A percentile compares a stretch with the other conserved stretches of the same genome.
Conservation (phyloP, 2,329 filamentous ascomycete species). For the Helicocarpus griseus region DNA sequence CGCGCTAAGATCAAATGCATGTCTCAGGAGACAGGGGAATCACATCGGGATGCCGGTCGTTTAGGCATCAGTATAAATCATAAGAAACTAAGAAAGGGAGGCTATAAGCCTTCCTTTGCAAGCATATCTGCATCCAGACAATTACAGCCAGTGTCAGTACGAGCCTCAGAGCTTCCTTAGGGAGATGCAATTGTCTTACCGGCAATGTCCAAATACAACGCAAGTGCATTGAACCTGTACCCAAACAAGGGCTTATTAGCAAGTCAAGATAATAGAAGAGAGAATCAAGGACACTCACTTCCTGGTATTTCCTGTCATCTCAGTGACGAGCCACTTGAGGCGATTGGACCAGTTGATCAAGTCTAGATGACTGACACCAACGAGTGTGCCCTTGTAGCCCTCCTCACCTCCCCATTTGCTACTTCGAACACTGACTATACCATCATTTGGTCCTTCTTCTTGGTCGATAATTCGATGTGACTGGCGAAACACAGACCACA, state of each 20-base stretch:
- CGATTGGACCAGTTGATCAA: conserved; percentile 59
- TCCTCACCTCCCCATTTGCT: conserved; percentile 48
- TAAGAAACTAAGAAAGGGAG: neutral
- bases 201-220: conserved; percentile 56
- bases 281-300: conserved; percentile 32
- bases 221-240: conserved; percentile 52
- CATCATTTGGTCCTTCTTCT: conserved; percentile 52
- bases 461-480: conserved; percentile 46
- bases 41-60: neutral
- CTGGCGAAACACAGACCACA: conserved; percentile 48
- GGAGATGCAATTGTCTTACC: conserved; percentile 31
- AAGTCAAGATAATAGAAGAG: neutral
- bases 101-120: conserved; percentile 51
- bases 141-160: neutral
- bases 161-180: neutral
- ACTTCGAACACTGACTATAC: conserved; percentile 50
- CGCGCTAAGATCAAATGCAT: neutral
- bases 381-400: conserved; percentile 51
- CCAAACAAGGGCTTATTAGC: conserved; percentile 9
- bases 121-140: conserved; percentile 47
- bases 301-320: conserved; percentile 45
- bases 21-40: neutral
- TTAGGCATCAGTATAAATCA: neutral
- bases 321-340: conserved; percentile 48
- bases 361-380: conserved; percentile 55